These are phyloP conservation scores for Rachicladosporium sp. DNA, from an alignment of 2,329 filamentous ascomycete genomes.

Conservation along the genomic window DNA sequence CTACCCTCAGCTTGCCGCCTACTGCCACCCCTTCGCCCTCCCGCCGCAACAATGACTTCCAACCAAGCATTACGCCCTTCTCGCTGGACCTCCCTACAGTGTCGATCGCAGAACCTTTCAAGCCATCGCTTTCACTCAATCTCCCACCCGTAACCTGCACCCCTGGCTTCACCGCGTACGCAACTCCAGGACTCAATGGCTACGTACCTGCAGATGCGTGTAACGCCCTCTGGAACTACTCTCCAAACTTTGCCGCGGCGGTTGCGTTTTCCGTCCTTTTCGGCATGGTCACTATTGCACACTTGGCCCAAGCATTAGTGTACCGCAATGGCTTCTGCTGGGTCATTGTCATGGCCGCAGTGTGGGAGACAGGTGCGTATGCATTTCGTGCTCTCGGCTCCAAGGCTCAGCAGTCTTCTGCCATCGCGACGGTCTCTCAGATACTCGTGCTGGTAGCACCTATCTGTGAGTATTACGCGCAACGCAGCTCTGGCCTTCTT, in stretches of 20 bases:
- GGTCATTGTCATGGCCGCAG: slow-evolving; percentile 33
- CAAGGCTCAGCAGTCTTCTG: slow-evolving; percentile 26
- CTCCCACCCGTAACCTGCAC: too few species aligned
- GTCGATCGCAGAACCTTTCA: too few species aligned
- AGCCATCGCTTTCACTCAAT: too few species aligned
- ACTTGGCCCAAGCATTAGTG: slow-evolving; percentile 3
- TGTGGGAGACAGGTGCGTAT: slow-evolving; percentile 33
- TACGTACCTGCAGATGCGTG: slow-evolving; percentile 28
- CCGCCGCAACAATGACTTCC: too few species aligned
- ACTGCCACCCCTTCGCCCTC: too few species aligned
- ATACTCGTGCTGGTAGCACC: slow-evolving; percentile 35
- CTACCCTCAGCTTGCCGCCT: too few species aligned
- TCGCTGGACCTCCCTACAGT: too few species aligned
- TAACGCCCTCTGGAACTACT: slow-evolving; percentile 22
- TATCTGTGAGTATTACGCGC: background rate
- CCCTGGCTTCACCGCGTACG: background rate
- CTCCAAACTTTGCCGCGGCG: slow-evolving; percentile 1
- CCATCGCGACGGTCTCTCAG: slow-evolving; percentile 23
- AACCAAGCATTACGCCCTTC: too few species aligned
- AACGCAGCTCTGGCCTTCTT: slow-evolving; percentile 1
- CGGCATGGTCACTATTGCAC: slow-evolving; percentile 2
- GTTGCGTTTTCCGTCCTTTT: background rate
- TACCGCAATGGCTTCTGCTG: slow-evolving; percentile 30
- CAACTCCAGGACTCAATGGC: background rate
- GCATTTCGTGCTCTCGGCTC: slow-evolving; percentile 28